Evolutionary conservation across 768 basidiomycete genomes (phyloP).

Genomic region (Lyophyllum atratum): DNA sequence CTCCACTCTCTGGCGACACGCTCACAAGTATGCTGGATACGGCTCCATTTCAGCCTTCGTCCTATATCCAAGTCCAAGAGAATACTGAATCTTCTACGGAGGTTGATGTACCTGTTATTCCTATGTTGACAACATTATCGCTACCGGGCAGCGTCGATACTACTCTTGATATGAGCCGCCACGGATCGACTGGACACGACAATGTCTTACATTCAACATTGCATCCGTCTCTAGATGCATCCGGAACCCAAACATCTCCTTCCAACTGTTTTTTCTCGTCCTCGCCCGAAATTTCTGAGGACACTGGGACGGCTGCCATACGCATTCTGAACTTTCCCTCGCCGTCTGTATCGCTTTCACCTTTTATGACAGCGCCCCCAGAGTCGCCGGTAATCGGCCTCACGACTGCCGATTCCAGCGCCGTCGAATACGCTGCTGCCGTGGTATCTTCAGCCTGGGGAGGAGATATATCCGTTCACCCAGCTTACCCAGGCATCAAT

Average conservation of each 20-base stretch:
- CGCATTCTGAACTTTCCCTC: constrained; percentile 12
- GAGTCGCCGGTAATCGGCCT: constrained; percentile 5
- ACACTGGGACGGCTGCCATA: constrained; percentile 10
- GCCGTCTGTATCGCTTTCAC: constrained; percentile 19
- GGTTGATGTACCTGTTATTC: constrained; percentile 23
- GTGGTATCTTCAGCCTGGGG: constrained; percentile 36
- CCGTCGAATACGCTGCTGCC: constrained; percentile 34
- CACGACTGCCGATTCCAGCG: constrained; percentile 20
- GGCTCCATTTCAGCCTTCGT: constrained; percentile 7
- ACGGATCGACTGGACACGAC: constrained; percentile 7
- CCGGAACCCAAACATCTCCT: not conserved
- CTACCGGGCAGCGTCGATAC: constrained; percentile 27
- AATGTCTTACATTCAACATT: not conserved
- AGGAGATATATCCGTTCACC: constrained; percentile 10
- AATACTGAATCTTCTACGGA: constrained; percentile 23
- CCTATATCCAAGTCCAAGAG: constrained; percentile 3
- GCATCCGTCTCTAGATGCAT: not conserved
- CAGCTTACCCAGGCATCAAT: constrained; percentile 2
- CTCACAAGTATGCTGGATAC: constrained; percentile 5
- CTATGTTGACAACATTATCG: constrained; percentile 24
- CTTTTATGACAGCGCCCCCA: constrained; percentile 17
- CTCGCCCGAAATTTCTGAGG: constrained; percentile 11
- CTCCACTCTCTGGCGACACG: not conserved
- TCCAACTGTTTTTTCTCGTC: constrained; percentile 6
- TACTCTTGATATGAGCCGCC: constrained; percentile 13